Evolutionary conservation across 345 rosid genomes (phyloP).

Genomic region (Odontarrhena argentea): DNA sequence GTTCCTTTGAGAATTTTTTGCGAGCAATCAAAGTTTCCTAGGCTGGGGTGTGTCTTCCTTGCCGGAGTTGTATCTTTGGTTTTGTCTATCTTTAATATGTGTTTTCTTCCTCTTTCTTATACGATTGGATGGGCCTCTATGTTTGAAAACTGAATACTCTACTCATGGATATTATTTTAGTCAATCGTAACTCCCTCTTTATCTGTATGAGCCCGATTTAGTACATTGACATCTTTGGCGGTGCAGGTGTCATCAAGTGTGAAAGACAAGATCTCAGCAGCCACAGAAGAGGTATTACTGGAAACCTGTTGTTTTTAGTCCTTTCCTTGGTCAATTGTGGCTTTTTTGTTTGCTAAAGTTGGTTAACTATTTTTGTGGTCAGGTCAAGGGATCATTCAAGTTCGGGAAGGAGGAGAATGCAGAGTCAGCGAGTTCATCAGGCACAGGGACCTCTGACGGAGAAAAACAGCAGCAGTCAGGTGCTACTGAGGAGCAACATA

Average conservation of each 20-base stretch:
- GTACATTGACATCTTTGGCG: conserved; percentile 21
- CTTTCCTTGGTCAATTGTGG: conserved; percentile 9
- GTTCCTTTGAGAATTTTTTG: not conserved
- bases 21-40: not conserved
- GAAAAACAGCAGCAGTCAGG: conserved; percentile 52
- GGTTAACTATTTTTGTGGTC: conserved; percentile 21
- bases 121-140: conserved; percentile 4
- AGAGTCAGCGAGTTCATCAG: conserved; percentile 48
- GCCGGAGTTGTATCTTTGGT: not conserved
- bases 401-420: conserved; percentile 57
- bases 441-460: conserved; percentile 51
- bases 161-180: not conserved
- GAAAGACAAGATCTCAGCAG: conserved; percentile 78
- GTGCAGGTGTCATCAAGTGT: conserved; percentile 77
- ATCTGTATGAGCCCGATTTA: conserved; percentile 9
- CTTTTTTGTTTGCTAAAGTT: not conserved
- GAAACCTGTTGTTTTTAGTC: conserved; percentile 14
- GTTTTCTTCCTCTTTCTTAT: conserved; percentile 16
- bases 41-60: conserved; percentile 3
- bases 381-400: conserved; percentile 80
- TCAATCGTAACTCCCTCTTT: not conserved
- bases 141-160: not conserved
- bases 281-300: conserved; percentile 79
- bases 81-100: not conserved
- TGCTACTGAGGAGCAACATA: conserved; percentile 48